A percentile compares a stretch with the other conserved stretches of the same genome.
Evolutionary conservation across 2,329 filamentous ascomycete genomes (phyloP).

Genomic region (Cercospora beticola): DNA sequence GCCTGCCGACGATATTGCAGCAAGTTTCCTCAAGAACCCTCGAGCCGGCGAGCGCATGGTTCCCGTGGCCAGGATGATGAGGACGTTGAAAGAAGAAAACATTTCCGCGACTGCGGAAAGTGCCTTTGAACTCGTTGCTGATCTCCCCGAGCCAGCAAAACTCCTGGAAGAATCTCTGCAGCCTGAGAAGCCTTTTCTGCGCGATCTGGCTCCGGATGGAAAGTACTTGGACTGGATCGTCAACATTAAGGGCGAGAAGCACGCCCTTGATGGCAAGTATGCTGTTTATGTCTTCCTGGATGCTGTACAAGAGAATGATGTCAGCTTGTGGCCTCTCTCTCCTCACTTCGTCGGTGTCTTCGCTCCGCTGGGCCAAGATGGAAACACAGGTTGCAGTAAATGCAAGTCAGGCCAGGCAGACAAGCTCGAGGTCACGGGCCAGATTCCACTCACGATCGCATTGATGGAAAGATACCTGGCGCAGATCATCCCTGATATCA

Average conservation of each 20-base stretch:
- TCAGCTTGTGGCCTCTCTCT: neutral
- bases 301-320: neutral
- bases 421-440: constrained; percentile 4
- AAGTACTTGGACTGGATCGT: constrained; percentile 4
- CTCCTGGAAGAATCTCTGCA: neutral
- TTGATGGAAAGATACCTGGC: constrained; percentile 11
- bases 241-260: constrained; percentile 5
- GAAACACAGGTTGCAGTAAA: neutral
- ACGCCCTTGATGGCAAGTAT: constrained; percentile 4
- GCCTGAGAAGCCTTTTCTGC: constrained; percentile 2
- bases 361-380: neutral
- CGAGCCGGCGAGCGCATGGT: neutral
- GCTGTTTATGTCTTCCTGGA: neutral
- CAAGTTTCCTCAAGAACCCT: neutral
- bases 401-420: neutral
- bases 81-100: neutral
- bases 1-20: neutral
- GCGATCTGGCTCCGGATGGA: neutral
- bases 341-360: constrained; percentile 1
- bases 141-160: neutral
- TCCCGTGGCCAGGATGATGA: neutral
- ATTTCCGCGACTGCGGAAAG: neutral
- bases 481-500: constrained; percentile 6
- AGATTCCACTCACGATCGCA: constrained; percentile 11
- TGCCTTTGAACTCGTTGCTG: neutral